Evolutionary conservation across 495 filamentous ascomycete species (phyloP), one percentile per base, ranked within the genome.

Genomic region (Beverwykella pulmonaria): DNA sequence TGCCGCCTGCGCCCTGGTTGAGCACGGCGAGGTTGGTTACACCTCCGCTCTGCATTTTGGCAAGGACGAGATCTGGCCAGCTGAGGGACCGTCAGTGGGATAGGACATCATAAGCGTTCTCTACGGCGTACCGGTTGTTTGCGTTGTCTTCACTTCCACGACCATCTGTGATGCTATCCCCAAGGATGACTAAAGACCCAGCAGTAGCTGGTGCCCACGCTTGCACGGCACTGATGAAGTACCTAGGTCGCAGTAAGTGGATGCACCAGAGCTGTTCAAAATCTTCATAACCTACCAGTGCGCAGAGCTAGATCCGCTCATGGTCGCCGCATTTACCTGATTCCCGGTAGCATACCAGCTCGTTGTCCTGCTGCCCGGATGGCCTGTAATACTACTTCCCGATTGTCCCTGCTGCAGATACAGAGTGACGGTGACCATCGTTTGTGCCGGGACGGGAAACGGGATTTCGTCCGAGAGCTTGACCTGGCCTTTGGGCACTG

Each of bases 141-240:
- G 71, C 74, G 69, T 92, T 84, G 25, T 84, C 84, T 41, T 78
- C 82, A 72, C 85, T 88, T 29, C 85, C 84, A 1, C 86, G 79
- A 0, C 88, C 89, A 67, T 91, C 89, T 4, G 88, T 91, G 68
- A 92, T 90, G 67, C 86, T 89, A 69, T 92, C 89, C 3, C 89
- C 88, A 3, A 92, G 78, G 26, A 92, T 84, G 3, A 82, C 80
- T 27, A 90, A 80, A 4, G 82, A 80, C 9, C 71, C 67, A 2
- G 78, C 73, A 22, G 78, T 55, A 6, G 70, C 63, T 0, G 84
- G 80, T 1, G 77, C 74, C 71, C 79, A 82, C 3, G 80, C 87
- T 69, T 91, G 87, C n/a, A 90, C 79, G 1, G 79, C 84, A 36
- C 77, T 83, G 32, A 89, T 72, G 56, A 86, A 89, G 71, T 80